Evolutionary conservation across 345 rosid genomes (phyloP), one percentile per base, ranked within the genome.

Genomic region (Acer yangbiense): DNA sequence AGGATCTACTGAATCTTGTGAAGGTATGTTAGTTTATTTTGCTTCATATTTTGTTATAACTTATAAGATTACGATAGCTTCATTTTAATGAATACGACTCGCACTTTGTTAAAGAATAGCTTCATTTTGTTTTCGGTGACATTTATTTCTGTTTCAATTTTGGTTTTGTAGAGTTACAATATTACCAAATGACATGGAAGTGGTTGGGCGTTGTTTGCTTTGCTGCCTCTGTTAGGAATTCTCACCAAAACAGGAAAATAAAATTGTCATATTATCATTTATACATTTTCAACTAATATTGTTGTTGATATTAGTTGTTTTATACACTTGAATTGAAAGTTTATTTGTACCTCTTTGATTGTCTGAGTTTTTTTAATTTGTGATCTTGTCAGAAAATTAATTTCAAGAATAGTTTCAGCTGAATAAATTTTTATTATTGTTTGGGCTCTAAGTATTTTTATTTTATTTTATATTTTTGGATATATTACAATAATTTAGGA

Each of bases 1-100:
- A 89, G 85, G 94, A 91, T 68, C 86, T 94, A 73, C 78, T 90
- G 79, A 90, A 87, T 77, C 89, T 87, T 58, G 92, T 92, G 72
- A 90, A 91, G 96, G 98, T 94, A 87, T 68, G 78, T 57, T 8
- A 29, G 6, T n/a, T 52, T 70, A 54, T 61, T 80, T 66, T 76
- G 20, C 70, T 52, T 76, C 64, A 39, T 73, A 27, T 23, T 48
- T n/a, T 18, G 65, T 39, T 50, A 2, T 62, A 60, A 39, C 57
- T 39, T 50, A 29, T 62, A 60, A 39, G 20, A 10, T 55, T 17
- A 4, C 16, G 48, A 55, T 43, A 7, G 25, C n/a, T 69, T 20
- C 6, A 14, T 32, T 10, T 13, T 44, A 35, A 3, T 54, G 1
- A 44, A 7, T 44, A 44, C 11, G 1, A 44, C 48, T 44, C 48